phyloP scores from a whole-genome alignment of 768 basidiomycete genomes.

The Termitomyces titanicus region DNA sequence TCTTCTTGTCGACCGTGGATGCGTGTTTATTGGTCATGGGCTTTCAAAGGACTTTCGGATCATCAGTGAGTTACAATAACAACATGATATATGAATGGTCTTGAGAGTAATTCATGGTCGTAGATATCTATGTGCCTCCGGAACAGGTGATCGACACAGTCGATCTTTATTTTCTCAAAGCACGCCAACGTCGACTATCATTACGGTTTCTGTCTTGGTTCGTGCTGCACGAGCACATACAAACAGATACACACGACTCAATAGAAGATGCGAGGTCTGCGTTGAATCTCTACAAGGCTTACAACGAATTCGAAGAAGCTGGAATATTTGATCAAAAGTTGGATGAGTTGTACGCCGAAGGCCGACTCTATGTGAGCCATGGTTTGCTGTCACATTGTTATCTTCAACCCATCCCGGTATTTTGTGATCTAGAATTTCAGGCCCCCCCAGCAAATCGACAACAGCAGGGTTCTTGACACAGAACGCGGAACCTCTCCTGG shows the following conservation, averaged over 20 bases:
- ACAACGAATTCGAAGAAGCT: conserved; percentile 68
- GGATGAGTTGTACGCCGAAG: conserved; percentile 80
- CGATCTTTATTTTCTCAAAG: conserved; percentile 85
- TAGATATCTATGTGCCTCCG: conserved; percentile 95
- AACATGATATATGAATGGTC: neutral
- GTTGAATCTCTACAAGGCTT: conserved; percentile 79
- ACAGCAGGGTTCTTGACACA: neutral
- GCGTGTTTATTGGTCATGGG: conserved; percentile 96
- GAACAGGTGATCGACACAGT: conserved; percentile 97
- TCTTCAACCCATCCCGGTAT: neutral
- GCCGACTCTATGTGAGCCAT: conserved; percentile 61
- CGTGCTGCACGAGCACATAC: conserved; percentile 87
- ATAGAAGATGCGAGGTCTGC: conserved; percentile 95
- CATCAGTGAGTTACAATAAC: conserved; percentile 66
- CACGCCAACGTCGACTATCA: conserved; percentile 83
- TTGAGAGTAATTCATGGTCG: neutral
- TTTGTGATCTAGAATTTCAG: conserved; percentile 17
- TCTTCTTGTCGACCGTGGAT: conserved; percentile 88
- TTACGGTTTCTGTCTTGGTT: conserved; percentile 94
- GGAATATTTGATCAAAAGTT: conserved; percentile 83
- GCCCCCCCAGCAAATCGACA: conserved; percentile 12
- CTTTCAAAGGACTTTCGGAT: conserved; percentile 97
- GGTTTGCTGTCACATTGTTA: neutral
- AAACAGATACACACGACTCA: conserved; percentile 95
- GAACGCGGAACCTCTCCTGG: conserved; percentile 8